A percentile compares a stretch with the other conserved stretches of the same genome.
These are phyloP conservation scores for Gamsiella multidivaricata DNA, from an alignment of 192 early-diverging fungal genomes.

Conservation along the genomic window DNA sequence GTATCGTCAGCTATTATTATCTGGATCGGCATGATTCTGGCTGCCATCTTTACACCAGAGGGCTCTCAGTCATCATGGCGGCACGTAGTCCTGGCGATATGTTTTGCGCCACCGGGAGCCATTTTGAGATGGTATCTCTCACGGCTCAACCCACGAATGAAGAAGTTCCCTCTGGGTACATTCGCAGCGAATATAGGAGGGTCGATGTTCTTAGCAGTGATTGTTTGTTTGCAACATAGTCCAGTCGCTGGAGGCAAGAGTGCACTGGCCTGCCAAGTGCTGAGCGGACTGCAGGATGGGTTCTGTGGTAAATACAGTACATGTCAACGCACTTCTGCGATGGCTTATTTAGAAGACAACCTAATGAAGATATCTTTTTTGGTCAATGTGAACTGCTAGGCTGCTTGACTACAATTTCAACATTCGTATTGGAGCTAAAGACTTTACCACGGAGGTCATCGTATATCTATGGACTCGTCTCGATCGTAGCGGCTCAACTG, in stretches of 20 bases:
- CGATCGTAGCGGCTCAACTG: conserved; percentile 49
- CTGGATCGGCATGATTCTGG: conserved; percentile 55
- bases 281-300: conserved; percentile 61
- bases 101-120: conserved; percentile 63
- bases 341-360: neutral
- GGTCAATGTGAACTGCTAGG: conserved; percentile 21
- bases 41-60: conserved; percentile 34
- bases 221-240: conserved; percentile 54
- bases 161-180: conserved; percentile 61
- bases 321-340: neutral
- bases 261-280: conserved; percentile 43
- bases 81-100: conserved; percentile 54
- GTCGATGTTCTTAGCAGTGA: conserved; percentile 54
- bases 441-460: conserved; percentile 27
- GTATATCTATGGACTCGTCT: conserved; percentile 50
- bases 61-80: conserved; percentile 18
- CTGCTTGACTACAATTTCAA: conserved; percentile 56
- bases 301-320: conserved; percentile 61
- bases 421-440: conserved; percentile 55
- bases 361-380: conserved; percentile 4
- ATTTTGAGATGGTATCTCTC: conserved; percentile 64
- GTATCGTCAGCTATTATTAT: conserved; percentile 4
- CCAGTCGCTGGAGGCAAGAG: conserved; percentile 19
- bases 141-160: conserved; percentile 46
- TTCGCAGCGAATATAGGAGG: conserved; percentile 63